Evolutionary conservation across 2,329 filamentous ascomycete species (phyloP), one percentile per base, ranked within the genome.

Genomic region (Scytalidium sp.): DNA sequence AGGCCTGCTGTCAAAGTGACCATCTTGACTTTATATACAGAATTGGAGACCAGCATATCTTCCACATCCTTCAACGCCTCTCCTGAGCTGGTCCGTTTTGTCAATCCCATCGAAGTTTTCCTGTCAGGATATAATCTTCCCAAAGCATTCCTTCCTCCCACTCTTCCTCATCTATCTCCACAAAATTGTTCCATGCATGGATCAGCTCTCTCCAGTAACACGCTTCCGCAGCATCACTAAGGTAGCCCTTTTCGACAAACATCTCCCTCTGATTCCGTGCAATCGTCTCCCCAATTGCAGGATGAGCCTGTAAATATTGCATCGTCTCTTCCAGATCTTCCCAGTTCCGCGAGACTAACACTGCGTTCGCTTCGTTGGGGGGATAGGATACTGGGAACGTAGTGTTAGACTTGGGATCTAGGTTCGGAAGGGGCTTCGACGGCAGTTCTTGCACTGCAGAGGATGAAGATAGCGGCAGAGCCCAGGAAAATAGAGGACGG

Each of bases 171-270:
- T 70, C 66, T 1, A 63, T 57, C 39, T 61, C 60, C 23, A 64
- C 75, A 10, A 76, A 69, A 32, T 63, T 53, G 47, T 64, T 68
- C 77, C 77, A 80, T 0, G 74, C 75, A 49, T 68, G 67, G 19
- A 80, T 60, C 52, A 76, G 48, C 1, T 69, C 72, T 39, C 77
- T 67, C 76, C 77, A 80, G 64, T 80, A 80, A 55, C 77, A 80
- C 50, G 60, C 64, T 61, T 79, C 76, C 0, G 76, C 75, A n/a
- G 75, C 75, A 13, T 70, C 69, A 50, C 72, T 75, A 42, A 77
- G 63, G 56, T 77, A 75, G 1, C 75, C 76, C 0, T 64, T 67
- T 11, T 63, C 69, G 1, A 67, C 65, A 57, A 74, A 75, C 44
- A 70, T 47, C 13, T 65, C 68, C 46, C 75, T 68, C 65, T 79